Conservation (phyloP, 1,284 basidiomycete genomes). For the Leccinum fallax region DNA sequence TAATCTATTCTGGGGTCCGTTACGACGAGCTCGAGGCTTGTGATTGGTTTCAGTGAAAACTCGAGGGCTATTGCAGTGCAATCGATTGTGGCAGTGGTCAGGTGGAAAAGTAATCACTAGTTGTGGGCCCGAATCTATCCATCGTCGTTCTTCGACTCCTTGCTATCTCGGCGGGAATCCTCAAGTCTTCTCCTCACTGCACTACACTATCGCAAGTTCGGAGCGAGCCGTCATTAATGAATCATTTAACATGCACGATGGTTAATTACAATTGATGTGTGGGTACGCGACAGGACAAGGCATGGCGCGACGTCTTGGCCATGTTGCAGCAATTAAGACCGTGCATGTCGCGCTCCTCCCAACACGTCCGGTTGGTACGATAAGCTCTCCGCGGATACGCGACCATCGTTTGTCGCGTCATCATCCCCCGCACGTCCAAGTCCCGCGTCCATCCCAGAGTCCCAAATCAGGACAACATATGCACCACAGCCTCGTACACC, state of each 20-base stretch:
- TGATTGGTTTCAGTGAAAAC: no score
- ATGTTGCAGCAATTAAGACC: background rate
- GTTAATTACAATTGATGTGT: background rate
- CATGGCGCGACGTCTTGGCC: background rate
- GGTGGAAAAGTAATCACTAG: no score
- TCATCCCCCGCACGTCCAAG: background rate
- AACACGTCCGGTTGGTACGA: background rate
- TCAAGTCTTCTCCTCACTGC: no score
- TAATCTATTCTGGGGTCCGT: no score
- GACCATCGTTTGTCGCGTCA: background rate
- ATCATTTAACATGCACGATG: background rate
- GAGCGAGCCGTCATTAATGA: background rate
- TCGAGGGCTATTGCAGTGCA: no score
- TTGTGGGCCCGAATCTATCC: no score
- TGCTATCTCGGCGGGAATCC: no score
- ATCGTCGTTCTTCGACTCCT: no score
- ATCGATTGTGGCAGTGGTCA: no score
- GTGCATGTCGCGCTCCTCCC: background rate
- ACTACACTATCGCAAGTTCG: background rate
- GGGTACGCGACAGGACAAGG: no score
- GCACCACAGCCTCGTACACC: conserved; percentile 46
- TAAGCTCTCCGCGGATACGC: background rate
- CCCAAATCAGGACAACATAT: conserved; percentile 16
- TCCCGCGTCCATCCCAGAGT: background rate
- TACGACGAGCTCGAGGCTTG: no score